Evolutionary conservation across 2,329 filamentous ascomycete genomes (phyloP).

Genomic region (Venturia nashicola): DNA sequence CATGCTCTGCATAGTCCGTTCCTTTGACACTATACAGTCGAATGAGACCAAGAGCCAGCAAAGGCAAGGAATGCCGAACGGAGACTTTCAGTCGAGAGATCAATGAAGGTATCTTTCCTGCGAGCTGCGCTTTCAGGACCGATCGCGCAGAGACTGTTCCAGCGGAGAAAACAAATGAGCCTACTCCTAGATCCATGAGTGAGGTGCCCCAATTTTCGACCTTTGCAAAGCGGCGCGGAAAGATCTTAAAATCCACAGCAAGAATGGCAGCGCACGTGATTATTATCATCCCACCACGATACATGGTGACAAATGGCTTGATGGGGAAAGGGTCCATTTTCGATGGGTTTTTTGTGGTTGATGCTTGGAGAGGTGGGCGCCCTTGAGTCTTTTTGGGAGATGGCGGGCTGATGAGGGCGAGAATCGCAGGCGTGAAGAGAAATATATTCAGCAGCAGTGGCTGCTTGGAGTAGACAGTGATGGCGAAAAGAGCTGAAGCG

Average conservation of each 20-base stretch:
- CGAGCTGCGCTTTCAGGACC: slow-evolving; percentile 56
- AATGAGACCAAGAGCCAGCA: slow-evolving; percentile 67
- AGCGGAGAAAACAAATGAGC: slow-evolving; percentile 91
- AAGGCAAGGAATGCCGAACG: slow-evolving; percentile 67
- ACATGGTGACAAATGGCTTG: slow-evolving; percentile 87
- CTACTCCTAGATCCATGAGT: slow-evolving; percentile 96
- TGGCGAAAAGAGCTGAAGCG: slow-evolving; percentile 67
- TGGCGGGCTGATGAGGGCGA: slow-evolving; percentile 31
- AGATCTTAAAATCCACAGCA: slow-evolving; percentile 90
- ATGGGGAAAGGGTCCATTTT: slow-evolving; percentile 43
- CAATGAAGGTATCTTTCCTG: slow-evolving; percentile 38
- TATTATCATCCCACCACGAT: slow-evolving; percentile 83
- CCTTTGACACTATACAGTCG: slow-evolving; percentile 85
- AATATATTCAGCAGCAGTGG: slow-evolving; percentile 65
- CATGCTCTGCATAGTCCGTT: slow-evolving; percentile 91
- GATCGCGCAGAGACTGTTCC: slow-evolving; percentile 82
- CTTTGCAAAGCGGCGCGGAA: slow-evolving; percentile 90
- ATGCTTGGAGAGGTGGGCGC: background rate
- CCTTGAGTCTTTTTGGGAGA: background rate
- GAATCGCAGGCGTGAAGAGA: slow-evolving; percentile 56
- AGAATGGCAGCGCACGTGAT: slow-evolving; percentile 83
- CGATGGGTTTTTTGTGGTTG: background rate
- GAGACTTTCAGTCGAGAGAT: slow-evolving; percentile 50
- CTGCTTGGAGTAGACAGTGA: slow-evolving; percentile 68
- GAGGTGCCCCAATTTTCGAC: slow-evolving; percentile 99